A percentile compares a stretch with the other conserved stretches of the same genome.
Evolutionary conservation across 2,329 filamentous ascomycete genomes (phyloP).

Genomic region (Madurella mycetomatis): DNA sequence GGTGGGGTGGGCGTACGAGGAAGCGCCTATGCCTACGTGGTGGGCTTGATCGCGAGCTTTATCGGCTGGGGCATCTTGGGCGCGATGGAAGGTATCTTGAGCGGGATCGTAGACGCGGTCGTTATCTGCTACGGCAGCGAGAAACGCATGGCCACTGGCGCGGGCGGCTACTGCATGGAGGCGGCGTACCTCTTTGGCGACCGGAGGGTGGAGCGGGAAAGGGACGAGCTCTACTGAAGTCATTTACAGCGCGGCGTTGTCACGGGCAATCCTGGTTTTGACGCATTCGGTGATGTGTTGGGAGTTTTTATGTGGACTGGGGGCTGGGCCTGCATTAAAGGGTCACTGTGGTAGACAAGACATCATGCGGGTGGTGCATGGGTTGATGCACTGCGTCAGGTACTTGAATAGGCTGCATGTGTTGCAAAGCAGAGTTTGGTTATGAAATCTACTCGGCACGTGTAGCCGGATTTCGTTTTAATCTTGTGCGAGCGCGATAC

Average conservation of each 20-base stretch:
- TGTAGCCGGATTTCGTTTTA: too few species aligned
- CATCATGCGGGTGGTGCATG: not conserved
- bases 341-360: not conserved
- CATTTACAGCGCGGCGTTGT: slow-evolving; percentile 18
- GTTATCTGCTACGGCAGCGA: slow-evolving; percentile 96
- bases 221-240: slow-evolving; percentile 18
- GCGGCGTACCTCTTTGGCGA: slow-evolving; percentile 79
- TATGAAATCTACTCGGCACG: too few species aligned
- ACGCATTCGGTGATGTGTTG: not conserved
- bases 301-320: not conserved
- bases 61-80: slow-evolving; percentile 94
- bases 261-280: not conserved
- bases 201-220: slow-evolving; percentile 12
- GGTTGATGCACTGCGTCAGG: not conserved
- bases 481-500: too few species aligned
- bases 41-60: slow-evolving; percentile 85
- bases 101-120: slow-evolving; percentile 80
- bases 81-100: slow-evolving; percentile 83
- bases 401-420: not conserved
- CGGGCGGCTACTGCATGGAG: slow-evolving; percentile 82
- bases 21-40: slow-evolving; percentile 89
- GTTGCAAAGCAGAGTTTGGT: too few species aligned
- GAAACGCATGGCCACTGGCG: slow-evolving; percentile 61
- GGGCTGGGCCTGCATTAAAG: not conserved
- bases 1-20: slow-evolving; percentile 58